Evolutionary conservation across 352 stramenopile species (phyloP).

Genomic region (Phytophthora parvispora): DNA sequence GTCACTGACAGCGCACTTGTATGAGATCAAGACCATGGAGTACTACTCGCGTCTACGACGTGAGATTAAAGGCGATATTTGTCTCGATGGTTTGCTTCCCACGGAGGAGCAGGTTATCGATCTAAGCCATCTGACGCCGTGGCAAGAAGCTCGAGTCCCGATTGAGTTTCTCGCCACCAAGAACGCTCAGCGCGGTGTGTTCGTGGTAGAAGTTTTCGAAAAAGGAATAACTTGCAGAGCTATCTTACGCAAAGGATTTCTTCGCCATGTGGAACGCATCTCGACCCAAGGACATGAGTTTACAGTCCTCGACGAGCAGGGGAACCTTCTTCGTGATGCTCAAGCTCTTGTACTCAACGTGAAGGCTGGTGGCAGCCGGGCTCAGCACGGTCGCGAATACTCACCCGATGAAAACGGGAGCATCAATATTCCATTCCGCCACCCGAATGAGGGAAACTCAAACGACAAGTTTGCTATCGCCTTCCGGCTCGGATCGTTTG

Average conservation of each 20-base stretch:
- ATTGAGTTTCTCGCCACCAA: conserved; percentile 32
- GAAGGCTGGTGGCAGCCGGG: conserved; percentile 41
- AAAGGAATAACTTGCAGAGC: conserved; percentile 63
- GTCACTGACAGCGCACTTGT: conserved; percentile 63
- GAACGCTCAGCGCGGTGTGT: conserved; percentile 50
- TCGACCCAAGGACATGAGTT: conserved; percentile 62
- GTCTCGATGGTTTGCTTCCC: conserved; percentile 64
- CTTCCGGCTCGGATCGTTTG: conserved; percentile 51
- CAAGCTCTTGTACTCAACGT: conserved; percentile 52
- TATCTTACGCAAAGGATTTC: conserved; percentile 65
- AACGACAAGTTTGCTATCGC: conserved; percentile 55
- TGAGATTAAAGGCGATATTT: conserved; percentile 62
- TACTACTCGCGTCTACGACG: conserved; percentile 58
- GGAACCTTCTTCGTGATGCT: conserved; percentile 42
- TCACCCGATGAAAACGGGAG: conserved; percentile 31
- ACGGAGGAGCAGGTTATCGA: conserved; percentile 66
- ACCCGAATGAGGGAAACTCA: conserved; percentile 20
- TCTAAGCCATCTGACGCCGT: conserved; percentile 52
- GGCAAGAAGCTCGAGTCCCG: conserved; percentile 53
- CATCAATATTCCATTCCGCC: conserved; percentile 61
- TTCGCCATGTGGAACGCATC: conserved; percentile 58
- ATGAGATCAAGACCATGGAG: conserved; percentile 70
- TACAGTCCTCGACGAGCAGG: conserved; percentile 58
- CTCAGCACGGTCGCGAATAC: conserved; percentile 47
- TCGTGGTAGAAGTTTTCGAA: conserved; percentile 73